Evolutionary conservation across 148 eudicot species (phyloP).

Genomic region (Simmondsia chinensis): DNA sequence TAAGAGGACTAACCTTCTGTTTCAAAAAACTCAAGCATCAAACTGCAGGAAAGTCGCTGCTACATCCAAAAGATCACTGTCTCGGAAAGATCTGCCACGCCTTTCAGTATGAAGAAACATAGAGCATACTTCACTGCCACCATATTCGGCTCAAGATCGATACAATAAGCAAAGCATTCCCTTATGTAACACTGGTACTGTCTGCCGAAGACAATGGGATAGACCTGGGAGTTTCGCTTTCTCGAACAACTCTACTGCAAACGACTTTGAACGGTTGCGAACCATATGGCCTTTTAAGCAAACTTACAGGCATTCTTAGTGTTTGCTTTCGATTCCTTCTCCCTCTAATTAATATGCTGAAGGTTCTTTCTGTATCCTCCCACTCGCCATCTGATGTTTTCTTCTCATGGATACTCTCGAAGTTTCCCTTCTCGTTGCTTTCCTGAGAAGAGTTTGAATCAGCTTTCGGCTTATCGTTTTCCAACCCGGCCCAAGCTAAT

Average conservation of each 20-base stretch:
- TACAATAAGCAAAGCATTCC: slow-evolving; percentile 9
- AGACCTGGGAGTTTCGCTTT: slow-evolving; percentile 53
- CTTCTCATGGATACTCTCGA: slow-evolving; percentile 6
- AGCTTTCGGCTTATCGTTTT: slow-evolving; percentile 24
- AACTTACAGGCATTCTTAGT: slow-evolving; percentile 78
- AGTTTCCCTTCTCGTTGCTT: slow-evolving; percentile 14
- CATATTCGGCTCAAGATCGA: slow-evolving; percentile 16
- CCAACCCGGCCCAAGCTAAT: slow-evolving; percentile 21
- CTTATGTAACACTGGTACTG: slow-evolving; percentile 31
- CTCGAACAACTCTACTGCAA: slow-evolving; percentile 76
- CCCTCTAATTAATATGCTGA: slow-evolving; percentile 76
- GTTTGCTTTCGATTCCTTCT: slow-evolving; percentile 84
- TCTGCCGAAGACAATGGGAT: slow-evolving; percentile 36
- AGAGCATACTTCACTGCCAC: slow-evolving; percentile 8
- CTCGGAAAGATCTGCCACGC: slow-evolving; percentile 8
- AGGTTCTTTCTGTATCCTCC: slow-evolving; percentile 50
- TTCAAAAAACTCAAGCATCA: slow-evolving; percentile 2
- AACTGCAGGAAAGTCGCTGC: slow-evolving; percentile 8
- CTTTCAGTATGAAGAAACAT: slow-evolving; percentile 1
- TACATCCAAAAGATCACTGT: slow-evolving; percentile 1
- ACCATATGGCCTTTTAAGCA: slow-evolving; percentile 76
- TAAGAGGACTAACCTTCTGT: slow-evolving; percentile 30
- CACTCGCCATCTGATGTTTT: slow-evolving; percentile 7
- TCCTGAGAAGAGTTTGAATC: slow-evolving; percentile 14
- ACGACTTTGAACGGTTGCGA: slow-evolving; percentile 81